phyloP scores from a whole-genome alignment of 192 early-diverging fungal genomes.

The Cetraspora pellucida region DNA sequence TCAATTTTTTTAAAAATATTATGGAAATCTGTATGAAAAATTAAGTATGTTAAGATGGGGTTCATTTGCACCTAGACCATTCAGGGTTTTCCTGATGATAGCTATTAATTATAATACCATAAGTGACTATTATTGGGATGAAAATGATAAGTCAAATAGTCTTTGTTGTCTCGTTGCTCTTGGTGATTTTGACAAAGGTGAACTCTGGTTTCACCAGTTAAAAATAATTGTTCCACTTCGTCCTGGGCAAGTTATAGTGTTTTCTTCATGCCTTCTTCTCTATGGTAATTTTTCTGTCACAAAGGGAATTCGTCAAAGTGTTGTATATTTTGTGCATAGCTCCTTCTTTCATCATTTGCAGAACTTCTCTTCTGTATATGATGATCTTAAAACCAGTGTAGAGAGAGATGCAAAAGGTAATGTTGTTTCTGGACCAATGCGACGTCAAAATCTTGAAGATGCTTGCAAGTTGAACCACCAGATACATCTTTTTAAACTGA shows the following conservation, averaged over 20 bases:
- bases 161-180: neutral
- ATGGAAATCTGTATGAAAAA: neutral
- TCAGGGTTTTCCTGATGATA: neutral
- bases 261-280: neutral
- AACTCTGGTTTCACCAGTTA: neutral
- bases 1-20: neutral
- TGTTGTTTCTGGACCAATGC: too few species aligned
- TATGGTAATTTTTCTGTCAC: neutral
- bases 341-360: too few species aligned
- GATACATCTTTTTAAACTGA: too few species aligned
- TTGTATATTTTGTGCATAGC: too few species aligned
- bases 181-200: neutral
- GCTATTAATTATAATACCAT: slow-evolving; percentile 9
- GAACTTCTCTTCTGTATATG: too few species aligned
- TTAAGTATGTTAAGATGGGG: too few species aligned
- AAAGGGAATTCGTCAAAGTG: neutral
- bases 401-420: too few species aligned
- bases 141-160: slow-evolving; percentile 3
- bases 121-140: neutral
- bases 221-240: slow-evolving; percentile 2
- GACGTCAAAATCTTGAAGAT: too few species aligned
- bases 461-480: too few species aligned
- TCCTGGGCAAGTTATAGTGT: neutral
- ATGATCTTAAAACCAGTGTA: too few species aligned
- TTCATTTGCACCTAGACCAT: neutral